Evolutionary conservation across 2,329 filamentous ascomycete species (phyloP).

Genomic region (Apiospora saccharicola): DNA sequence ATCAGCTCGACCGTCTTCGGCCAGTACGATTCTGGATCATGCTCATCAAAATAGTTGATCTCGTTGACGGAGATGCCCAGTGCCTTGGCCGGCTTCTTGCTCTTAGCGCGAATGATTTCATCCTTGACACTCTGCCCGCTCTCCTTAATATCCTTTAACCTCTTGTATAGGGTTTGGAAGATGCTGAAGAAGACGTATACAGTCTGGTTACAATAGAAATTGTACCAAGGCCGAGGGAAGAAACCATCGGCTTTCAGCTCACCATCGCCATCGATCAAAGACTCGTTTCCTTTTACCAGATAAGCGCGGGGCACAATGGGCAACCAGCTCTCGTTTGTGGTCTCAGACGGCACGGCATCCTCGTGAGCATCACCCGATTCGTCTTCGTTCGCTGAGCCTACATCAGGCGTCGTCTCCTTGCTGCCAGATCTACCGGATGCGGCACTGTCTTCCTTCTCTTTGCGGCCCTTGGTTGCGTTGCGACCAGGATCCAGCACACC

Average conservation of each 20-base stretch:
- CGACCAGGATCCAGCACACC: conserved; percentile 83
- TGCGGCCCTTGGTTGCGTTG: conserved; percentile 72
- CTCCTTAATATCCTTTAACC: conserved; percentile 83
- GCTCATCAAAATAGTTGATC: conserved; percentile 78
- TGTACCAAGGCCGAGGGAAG: conserved; percentile 82
- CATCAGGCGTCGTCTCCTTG: conserved; percentile 89
- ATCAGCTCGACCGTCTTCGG: conserved; percentile 84
- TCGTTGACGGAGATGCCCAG: conserved; percentile 84
- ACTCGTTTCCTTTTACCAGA: conserved; percentile 62
- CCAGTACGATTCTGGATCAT: conserved; percentile 77
- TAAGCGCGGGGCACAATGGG: conserved; percentile 65
- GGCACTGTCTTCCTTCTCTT: conserved; percentile 81
- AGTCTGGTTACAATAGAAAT: conserved; percentile 89
- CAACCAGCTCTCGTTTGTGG: conserved; percentile 70
- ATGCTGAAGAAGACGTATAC: conserved; percentile 96
- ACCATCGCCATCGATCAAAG: conserved; percentile 63
- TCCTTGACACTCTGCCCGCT: conserved; percentile 76
- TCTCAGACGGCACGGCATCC: conserved; percentile 66
- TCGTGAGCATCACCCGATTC: conserved; percentile 71
- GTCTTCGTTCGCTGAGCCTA: conserved; percentile 78
- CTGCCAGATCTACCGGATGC: conserved; percentile 79
- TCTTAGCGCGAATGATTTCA: conserved; percentile 76
- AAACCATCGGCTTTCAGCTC: conserved; percentile 79
- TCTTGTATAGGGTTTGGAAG: conserved; percentile 88
- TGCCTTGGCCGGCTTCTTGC: conserved; percentile 81